Conservation (phyloP, 2,329 filamentous ascomycete genomes). For the Colletotrichum euphorbiae region DNA sequence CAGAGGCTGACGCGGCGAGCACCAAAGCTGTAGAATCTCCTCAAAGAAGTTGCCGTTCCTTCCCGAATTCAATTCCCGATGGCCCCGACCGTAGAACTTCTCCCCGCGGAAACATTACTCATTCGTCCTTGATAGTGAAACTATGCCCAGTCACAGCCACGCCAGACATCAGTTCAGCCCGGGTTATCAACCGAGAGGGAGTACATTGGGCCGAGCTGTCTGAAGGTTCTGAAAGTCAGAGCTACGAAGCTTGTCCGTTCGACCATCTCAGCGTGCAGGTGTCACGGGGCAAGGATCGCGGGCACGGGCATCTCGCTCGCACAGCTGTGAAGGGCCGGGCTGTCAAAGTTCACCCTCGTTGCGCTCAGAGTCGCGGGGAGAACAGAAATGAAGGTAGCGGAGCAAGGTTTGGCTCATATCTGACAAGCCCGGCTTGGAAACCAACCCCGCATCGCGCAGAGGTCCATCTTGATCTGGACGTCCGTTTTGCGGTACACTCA, state of each 20-base stretch:
- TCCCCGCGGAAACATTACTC: too few relatives aligned
- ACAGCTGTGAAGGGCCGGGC: not conserved
- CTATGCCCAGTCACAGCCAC: not conserved
- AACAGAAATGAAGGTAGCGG: not conserved
- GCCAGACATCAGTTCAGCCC: not conserved
- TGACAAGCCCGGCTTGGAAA: not conserved
- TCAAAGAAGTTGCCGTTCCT: too few relatives aligned
- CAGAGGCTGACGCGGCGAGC: not conserved
- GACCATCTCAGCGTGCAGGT: not conserved
- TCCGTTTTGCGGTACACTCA: too few relatives aligned
- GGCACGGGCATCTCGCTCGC: conserved; percentile 5
- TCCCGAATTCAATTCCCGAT: too few relatives aligned
- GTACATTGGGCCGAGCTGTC: not conserved
- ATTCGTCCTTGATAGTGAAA: too few relatives aligned
- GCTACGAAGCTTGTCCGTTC: not conserved
- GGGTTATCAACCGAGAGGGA: not conserved
- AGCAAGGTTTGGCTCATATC: conserved; percentile 2
- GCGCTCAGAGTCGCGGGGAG: not conserved
- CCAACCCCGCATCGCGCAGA: too few relatives aligned
- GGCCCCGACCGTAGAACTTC: too few relatives aligned
- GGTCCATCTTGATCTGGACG: too few relatives aligned
- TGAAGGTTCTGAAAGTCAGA: not conserved
- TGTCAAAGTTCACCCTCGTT: not conserved
- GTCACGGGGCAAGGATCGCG: conserved; percentile 5
- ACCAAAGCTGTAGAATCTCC: too few relatives aligned